Evolutionary conservation across 2,329 filamentous ascomycete genomes (phyloP).

Genomic region (Alternaria consortialis): DNA sequence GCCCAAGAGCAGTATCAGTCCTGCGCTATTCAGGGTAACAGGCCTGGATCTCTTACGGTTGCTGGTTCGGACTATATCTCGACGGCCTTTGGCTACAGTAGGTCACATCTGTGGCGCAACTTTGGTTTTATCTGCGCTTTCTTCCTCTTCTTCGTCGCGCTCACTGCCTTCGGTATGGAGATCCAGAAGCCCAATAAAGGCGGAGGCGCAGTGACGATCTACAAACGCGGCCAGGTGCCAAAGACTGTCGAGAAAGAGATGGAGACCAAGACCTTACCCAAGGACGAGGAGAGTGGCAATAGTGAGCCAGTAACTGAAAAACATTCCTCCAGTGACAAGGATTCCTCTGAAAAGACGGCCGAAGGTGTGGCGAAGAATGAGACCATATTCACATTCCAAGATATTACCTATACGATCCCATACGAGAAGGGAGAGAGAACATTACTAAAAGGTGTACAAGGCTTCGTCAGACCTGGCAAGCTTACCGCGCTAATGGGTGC

Average conservation of each 20-base stretch:
- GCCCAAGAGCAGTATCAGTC: slow-evolving; percentile 62
- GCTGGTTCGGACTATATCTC: slow-evolving; percentile 65
- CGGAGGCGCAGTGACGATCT: slow-evolving; percentile 67
- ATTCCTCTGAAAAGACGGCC: slow-evolving; percentile 40
- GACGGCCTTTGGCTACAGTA: slow-evolving; percentile 63
- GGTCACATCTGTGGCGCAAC: slow-evolving; percentile 69
- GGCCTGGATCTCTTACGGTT: slow-evolving; percentile 62
- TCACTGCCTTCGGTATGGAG: slow-evolving; percentile 57
- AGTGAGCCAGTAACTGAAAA: slow-evolving; percentile 41
- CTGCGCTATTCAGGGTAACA: slow-evolving; percentile 67
- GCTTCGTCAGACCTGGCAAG: slow-evolving; percentile 92
- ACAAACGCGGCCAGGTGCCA: slow-evolving; percentile 71
- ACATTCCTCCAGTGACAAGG: slow-evolving; percentile 36
- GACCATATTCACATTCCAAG: slow-evolving; percentile 77
- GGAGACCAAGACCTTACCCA: slow-evolving; percentile 57
- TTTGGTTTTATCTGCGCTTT: slow-evolving; percentile 63
- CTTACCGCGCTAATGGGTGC: slow-evolving; percentile 80
- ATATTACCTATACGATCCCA: slow-evolving; percentile 79
- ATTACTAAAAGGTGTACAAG: slow-evolving; percentile 69
- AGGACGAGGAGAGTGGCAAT: slow-evolving; percentile 63
- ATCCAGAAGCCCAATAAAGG: slow-evolving; percentile 67
- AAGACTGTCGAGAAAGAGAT: slow-evolving; percentile 66
- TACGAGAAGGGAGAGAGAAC: slow-evolving; percentile 55
- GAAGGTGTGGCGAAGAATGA: slow-evolving; percentile 69
- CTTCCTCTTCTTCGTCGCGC: slow-evolving; percentile 59